Evolutionary conservation across 768 basidiomycete species (phyloP).

Genomic region (Atractiella rhizophila): DNA sequence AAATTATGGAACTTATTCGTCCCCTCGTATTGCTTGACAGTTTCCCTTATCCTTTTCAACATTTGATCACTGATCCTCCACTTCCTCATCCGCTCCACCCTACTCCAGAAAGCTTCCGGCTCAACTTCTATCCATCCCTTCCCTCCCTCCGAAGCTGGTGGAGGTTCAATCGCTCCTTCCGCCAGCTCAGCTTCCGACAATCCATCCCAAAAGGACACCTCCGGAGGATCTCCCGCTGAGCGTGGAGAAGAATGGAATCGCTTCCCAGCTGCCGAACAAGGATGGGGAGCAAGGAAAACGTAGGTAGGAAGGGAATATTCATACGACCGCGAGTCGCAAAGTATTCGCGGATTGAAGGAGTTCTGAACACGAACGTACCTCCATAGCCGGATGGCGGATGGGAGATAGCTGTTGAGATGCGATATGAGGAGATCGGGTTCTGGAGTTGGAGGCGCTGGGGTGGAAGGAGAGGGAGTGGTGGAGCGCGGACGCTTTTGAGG

Average conservation of each 20-base stretch:
- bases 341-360: conserved; percentile 25
- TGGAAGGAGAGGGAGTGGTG: no score
- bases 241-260: conserved; percentile 16
- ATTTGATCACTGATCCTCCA: conserved; percentile 26
- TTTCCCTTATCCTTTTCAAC: conserved; percentile 32
- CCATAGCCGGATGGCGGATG: conserved; percentile 82
- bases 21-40: conserved; percentile 45
- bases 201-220: no score
- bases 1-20: conserved; percentile 98
- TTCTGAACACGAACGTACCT: conserved; percentile 36
- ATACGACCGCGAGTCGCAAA: conserved; percentile 87
- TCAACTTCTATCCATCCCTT: neutral
- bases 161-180: no score
- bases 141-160: no score
- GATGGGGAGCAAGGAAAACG: conserved; percentile 68
- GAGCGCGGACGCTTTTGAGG: no score
- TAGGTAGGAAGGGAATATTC: conserved; percentile 93
- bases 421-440: conserved; percentile 36
- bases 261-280: conserved; percentile 33
- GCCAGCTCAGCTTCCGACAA: no score
- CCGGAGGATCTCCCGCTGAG: conserved; percentile 17
- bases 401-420: conserved; percentile 63
- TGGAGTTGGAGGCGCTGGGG: no score
- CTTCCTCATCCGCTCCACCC: conserved; percentile 36
- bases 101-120: neutral